A percentile compares a stretch with the other conserved stretches of the same genome.
These are phyloP conservation scores for Petunia hybrid DNA, from an alignment of 305 asterid genomes.

Conservation along the genomic window DNA sequence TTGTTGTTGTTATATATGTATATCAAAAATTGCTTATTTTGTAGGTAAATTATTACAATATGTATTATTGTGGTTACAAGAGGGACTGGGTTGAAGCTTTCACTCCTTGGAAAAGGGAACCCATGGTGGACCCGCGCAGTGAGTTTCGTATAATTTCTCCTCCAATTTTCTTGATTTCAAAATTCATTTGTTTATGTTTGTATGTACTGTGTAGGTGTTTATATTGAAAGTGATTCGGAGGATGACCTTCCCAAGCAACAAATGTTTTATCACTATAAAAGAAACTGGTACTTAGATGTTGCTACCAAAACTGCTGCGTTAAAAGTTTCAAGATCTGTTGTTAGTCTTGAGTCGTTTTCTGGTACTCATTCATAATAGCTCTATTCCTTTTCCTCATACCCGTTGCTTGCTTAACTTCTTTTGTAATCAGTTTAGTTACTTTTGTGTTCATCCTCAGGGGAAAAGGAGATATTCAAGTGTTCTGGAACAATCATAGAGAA, in stretches of 20 bases:
- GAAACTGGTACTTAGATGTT: background rate
- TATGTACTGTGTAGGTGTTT: background rate
- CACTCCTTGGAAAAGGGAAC: background rate
- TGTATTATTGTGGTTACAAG: background rate
- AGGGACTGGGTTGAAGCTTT: background rate
- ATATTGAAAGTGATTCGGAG: background rate
- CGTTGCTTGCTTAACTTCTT: background rate
- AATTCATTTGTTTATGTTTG: background rate
- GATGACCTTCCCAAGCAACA: background rate
- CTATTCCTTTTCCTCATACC: background rate
- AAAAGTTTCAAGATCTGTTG: slow-evolving; percentile 19
- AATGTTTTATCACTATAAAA: background rate
- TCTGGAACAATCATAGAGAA: slow-evolving; percentile 25
- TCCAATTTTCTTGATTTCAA: background rate
- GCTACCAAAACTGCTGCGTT: slow-evolving; percentile 22
- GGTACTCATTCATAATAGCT: slow-evolving; percentile 18
- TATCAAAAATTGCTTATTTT: background rate
- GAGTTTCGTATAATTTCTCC: background rate
- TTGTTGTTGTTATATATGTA: too few species aligned
- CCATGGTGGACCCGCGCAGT: background rate
- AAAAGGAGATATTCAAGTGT: background rate
- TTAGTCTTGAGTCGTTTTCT: slow-evolving; percentile 15
- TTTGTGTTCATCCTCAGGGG: background rate
- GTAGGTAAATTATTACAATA: slow-evolving; percentile 6
- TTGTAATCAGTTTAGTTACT: slow-evolving; percentile 1